These are phyloP conservation scores for Gracilariopsis chorda DNA, from an alignment of 23 red algal species.

Conservation along the genomic window DNA sequence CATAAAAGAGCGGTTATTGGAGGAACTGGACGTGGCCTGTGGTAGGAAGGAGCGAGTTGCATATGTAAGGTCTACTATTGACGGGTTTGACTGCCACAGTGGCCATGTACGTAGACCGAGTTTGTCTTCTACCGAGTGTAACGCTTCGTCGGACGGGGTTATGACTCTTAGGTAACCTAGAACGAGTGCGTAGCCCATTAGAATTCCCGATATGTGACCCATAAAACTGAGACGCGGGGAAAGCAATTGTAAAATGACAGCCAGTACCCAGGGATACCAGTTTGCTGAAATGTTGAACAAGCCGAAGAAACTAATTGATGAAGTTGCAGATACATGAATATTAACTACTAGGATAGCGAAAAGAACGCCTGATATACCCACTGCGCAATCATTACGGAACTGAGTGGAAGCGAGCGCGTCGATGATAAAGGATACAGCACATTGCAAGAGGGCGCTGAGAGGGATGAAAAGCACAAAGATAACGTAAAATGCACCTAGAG, in stretches of 20 bases:
- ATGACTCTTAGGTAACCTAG: not conserved
- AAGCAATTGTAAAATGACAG: conserved; percentile 7
- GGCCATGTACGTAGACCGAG: not conserved
- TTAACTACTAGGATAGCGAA: conserved; percentile 56
- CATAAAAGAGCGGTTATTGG: not conserved
- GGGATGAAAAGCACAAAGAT: conserved; percentile 46
- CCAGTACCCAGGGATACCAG: conserved; percentile 33
- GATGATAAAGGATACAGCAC: not conserved
- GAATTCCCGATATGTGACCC: conserved; percentile 43
- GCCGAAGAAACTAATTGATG: conserved; percentile 31
- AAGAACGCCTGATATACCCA: conserved; percentile 56
- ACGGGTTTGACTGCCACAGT: conserved; percentile 7
- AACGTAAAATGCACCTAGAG: conserved; percentile 18
- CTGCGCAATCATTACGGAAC: conserved; percentile 31
- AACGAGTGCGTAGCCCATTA: conserved; percentile 24
- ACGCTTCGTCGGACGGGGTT: conserved; percentile 1
- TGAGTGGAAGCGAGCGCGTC: conserved; percentile 33
- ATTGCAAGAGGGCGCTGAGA: conserved; percentile 26
- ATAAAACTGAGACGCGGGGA: conserved; percentile 29
- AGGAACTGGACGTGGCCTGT: not conserved
- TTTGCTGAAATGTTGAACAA: conserved; percentile 23
- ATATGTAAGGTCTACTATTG: not conserved
- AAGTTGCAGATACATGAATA: not conserved
- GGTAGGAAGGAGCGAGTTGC: not conserved
- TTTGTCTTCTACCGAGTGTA: not conserved